Conservation (phyloP, 371 early-diverging fungal species). For the Chytridiales sp. region DNA sequence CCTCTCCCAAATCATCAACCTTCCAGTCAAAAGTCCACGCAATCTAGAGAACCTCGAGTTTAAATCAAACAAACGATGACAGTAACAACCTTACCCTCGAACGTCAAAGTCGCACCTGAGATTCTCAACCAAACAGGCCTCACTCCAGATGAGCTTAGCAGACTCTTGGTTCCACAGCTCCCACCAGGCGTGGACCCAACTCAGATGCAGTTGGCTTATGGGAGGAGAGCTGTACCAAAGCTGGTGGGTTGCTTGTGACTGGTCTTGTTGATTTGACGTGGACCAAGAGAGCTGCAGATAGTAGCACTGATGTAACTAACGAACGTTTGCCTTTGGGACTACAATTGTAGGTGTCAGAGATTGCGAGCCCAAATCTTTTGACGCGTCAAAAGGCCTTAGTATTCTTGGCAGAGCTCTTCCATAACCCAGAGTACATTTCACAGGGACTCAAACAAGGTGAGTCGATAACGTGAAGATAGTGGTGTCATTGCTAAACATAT, state of each 20-base stretch:
- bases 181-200: constrained; percentile 43
- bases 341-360: constrained; percentile 24
- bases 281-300: neutral
- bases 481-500: too few relatives aligned
- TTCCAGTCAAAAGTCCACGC: too few relatives aligned
- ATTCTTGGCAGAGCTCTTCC: constrained; percentile 43
- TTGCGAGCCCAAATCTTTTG: constrained; percentile 18
- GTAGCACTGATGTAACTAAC: neutral
- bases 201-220: constrained; percentile 46
- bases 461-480: too few relatives aligned
- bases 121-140: constrained; percentile 21
- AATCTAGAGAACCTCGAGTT: too few relatives aligned
- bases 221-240: constrained; percentile 47
- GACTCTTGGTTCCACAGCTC: constrained; percentile 23
- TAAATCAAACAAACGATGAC: too few relatives aligned
- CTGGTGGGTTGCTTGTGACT: constrained; percentile 25
- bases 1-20: too few relatives aligned
- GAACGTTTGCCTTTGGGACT: neutral
- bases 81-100: too few relatives aligned
- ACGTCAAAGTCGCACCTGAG: too few relatives aligned
- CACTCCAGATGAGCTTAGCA: constrained; percentile 24
- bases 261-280: neutral
- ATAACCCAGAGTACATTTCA: constrained; percentile 42
- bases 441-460: constrained; percentile 33
- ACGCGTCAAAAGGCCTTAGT: constrained; percentile 37